Conservation (phyloP, 2,329 filamentous ascomycete genomes). For the Microsporum audouinii region DNA sequence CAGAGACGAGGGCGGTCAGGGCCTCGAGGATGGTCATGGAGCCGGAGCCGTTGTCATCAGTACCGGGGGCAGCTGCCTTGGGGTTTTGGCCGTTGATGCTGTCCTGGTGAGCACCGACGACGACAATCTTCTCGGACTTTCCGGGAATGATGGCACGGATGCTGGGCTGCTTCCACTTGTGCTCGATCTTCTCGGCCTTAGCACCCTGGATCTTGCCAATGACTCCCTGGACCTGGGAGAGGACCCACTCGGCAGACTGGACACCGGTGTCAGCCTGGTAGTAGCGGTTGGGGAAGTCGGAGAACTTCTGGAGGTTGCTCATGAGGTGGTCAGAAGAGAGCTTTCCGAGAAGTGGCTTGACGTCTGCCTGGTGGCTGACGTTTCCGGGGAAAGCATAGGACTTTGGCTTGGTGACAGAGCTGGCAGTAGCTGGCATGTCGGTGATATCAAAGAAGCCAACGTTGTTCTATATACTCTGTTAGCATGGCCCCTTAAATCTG, state of each 20-base stretch:
- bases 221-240: conserved; percentile 56
- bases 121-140: conserved; percentile 67
- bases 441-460: conserved; percentile 94
- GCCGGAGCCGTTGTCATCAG: conserved; percentile 90
- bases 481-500: too few relatives aligned
- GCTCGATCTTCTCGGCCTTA: conserved; percentile 60
- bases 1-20: conserved; percentile 65
- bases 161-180: conserved; percentile 80
- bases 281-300: conserved; percentile 47
- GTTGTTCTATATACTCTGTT: conserved; percentile 48
- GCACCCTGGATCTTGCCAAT: conserved; percentile 52
- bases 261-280: conserved; percentile 52
- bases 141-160: conserved; percentile 89
- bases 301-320: conserved; percentile 60
- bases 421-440: conserved; percentile 31
- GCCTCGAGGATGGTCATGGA: conserved; percentile 93
- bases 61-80: conserved; percentile 72
- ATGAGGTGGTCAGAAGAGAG: conserved; percentile 68
- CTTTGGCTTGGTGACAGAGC: not conserved
- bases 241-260: conserved; percentile 77
- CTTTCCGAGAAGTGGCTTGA: conserved; percentile 55
- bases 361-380: conserved; percentile 51
- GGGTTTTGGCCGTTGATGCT: conserved; percentile 87
- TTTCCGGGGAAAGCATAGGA: conserved; percentile 49
- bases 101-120: conserved; percentile 88